Base-by-base conservation (phyloP, 768 basidiomycete genomes). In the Strobilomyces dryophilus region DNA sequence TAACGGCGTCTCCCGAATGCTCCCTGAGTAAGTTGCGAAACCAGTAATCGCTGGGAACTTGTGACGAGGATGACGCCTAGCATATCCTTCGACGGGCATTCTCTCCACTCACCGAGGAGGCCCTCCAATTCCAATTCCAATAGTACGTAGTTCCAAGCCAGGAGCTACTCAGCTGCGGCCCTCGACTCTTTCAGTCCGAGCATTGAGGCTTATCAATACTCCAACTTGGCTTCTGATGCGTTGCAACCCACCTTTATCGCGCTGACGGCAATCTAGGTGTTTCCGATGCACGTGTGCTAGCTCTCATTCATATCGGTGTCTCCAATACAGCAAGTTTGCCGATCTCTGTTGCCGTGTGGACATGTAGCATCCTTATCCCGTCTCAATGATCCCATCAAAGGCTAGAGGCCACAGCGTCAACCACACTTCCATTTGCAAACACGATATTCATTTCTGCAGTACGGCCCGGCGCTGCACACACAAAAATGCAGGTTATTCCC, bases 161-260 rank as follows among this genome's bases (percentile, higher is more conserved):
- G 34, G 10, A 12, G 34, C 34, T 34, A 12, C 35, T 36, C 15
- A 1, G 32, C 26, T 36, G 35, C 10, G 21, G 15, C n/a, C n/a
- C 21, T 20, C 24, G 36, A 18, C 31, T 47, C 26, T 45, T 35
- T 21, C 44, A 45, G 51, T 21, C 53, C 55, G 53, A 60, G n/a
- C 58, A 52, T 57, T 39, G n/a, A 45, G 31, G 26, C 29, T 47
- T 52, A 52, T 62, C 50, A n/a, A 20, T 47, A 46, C 21, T 18
- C 32, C 24, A 39, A 52, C 37, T 15, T 12, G 37, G 47, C 42
- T 20, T 31, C 18, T 18, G 32, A 45, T 18, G 49, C 27, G 6
- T 44, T 45, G n/a, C 31, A 35, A 43, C 32, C 31, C 29, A 41
- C 34, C 51, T 43, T 51, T 21, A 47, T 48, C 48, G 10, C 36